Evolutionary conservation across 2,329 filamentous ascomycete genomes (phyloP), one percentile per base, ranked within the genome.

Genomic region (Calonectria hawksworthii): DNA sequence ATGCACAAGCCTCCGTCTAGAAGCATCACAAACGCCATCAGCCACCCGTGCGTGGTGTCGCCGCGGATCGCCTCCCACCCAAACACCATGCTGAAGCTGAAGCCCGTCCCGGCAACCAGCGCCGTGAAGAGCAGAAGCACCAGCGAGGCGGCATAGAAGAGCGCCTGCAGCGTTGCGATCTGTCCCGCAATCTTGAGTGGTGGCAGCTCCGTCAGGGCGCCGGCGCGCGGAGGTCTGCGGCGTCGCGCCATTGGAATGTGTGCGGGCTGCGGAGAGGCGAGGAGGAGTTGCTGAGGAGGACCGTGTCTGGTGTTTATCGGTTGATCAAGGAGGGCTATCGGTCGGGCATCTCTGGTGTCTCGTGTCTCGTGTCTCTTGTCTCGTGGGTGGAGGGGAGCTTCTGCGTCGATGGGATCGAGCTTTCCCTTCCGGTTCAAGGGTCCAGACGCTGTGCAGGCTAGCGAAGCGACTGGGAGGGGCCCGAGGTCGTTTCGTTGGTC

Each of bases 21-120:
- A 68, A 92, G 70, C 90, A 90, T 91, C 21, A 93, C 83, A 78
- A 93, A 89, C 1, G 88, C 90, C 77, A 90, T 83, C 76, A 93
- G 82, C 90, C 90, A 93, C 13, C 91, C 91, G 77, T 91, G 88
- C 13, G 91, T 92, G 23, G 89, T 92, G 84, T 93, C 91, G 47
- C 90, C 91, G 76, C 91, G 88, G 73, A 93, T 85, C n/a, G 86
- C 83, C 44, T 87, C 85, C 90, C 91, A 92, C 70, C 90, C 90
- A 73, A 93, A 89, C 18, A 93, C 83, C 74, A 92, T 83, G 77
- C 90, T 88, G 10, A 89, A 77, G 69, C 84, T 86, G 80, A 93
- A 92, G 3, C 85, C 81, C 34, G 87, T 85, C 38, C 92, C 92
- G n/a, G 90, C 87, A 26, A 92, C 89, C 50, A 92, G 88, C 16